Conservation (phyloP, 2,329 filamentous ascomycete species). For the Lecanicillium sp. region DNA sequence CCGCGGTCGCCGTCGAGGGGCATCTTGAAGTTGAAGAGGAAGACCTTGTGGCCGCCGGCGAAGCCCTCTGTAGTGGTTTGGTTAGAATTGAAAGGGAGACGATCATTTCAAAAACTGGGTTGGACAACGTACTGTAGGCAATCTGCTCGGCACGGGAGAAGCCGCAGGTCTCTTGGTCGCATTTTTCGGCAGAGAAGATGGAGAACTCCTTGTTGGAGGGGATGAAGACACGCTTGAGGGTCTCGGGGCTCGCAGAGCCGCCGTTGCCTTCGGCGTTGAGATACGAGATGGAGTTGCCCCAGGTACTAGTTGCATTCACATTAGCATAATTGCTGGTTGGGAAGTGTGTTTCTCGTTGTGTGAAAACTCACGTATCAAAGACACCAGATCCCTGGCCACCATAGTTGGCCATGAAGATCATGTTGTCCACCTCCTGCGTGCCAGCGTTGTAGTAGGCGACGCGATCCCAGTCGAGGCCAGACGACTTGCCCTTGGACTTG, state of each 20-base stretch:
- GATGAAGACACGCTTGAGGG: slow-evolving; percentile 30
- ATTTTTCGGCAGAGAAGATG: slow-evolving; percentile 37
- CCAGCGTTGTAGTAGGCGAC: slow-evolving; percentile 37
- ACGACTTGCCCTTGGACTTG: slow-evolving; percentile 7
- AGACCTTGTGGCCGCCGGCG: slow-evolving; percentile 60
- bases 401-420: slow-evolving; percentile 42
- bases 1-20: slow-evolving; percentile 47
- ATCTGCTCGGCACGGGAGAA: slow-evolving; percentile 33
- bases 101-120: too few species aligned
- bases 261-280: slow-evolving; percentile 32
- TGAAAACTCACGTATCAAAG: slow-evolving; percentile 32
- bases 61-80: slow-evolving; percentile 52
- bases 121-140: slow-evolving; percentile 39
- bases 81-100: neutral
- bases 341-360: neutral
- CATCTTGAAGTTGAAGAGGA: slow-evolving; percentile 70
- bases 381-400: slow-evolving; percentile 35
- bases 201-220: slow-evolving; percentile 37
- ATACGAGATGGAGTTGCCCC: slow-evolving; percentile 39
- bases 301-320: slow-evolving; percentile 22
- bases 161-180: slow-evolving; percentile 32
- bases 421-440: slow-evolving; percentile 29
- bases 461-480: slow-evolving; percentile 30
- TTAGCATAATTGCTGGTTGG: neutral
- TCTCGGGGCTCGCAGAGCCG: slow-evolving; percentile 28